phyloP scores from a whole-genome alignment of 306 rosid species.

The Argentina anserina region DNA sequence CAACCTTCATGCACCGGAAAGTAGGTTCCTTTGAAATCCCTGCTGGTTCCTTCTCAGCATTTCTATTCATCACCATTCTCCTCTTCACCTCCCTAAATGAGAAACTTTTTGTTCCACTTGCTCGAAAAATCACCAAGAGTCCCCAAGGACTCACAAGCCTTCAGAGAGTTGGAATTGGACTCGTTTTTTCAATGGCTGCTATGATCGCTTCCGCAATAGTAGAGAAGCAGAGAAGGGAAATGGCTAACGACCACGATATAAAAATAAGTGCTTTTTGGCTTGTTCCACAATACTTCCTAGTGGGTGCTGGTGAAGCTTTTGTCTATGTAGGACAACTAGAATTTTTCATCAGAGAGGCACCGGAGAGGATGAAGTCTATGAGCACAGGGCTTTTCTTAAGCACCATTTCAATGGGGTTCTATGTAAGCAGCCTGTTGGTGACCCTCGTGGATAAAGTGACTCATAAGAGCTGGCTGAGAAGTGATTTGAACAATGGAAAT shows the following conservation, averaged over 20 bases:
- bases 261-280: constrained; percentile 83
- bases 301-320: constrained; percentile 93
- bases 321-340: constrained; percentile 94
- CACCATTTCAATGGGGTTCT: constrained; percentile 89
- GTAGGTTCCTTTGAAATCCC: constrained; percentile 56
- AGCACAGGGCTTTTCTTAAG: constrained; percentile 86
- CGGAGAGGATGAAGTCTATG: constrained; percentile 95
- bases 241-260: constrained; percentile 23
- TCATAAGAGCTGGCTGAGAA: constrained; percentile 63
- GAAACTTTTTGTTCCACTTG: constrained; percentile 62
- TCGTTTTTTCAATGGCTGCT: constrained; percentile 55
- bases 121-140: constrained; percentile 66
- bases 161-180: constrained; percentile 85
- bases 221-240: constrained; percentile 54
- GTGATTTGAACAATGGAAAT: constrained; percentile 55
- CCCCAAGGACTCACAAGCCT: constrained; percentile 88
- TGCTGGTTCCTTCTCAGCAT: constrained; percentile 72
- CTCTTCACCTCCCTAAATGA: constrained; percentile 80
- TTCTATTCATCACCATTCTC: constrained; percentile 69
- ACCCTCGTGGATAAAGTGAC: constrained; percentile 65
- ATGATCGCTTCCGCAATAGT: constrained; percentile 68
- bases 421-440: constrained; percentile 75
- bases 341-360: constrained; percentile 94
- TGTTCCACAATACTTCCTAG: constrained; percentile 83
- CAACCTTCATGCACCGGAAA: constrained; percentile 75